Conservation (phyloP, 805 yeast species). For the Spathaspora sp. region DNA sequence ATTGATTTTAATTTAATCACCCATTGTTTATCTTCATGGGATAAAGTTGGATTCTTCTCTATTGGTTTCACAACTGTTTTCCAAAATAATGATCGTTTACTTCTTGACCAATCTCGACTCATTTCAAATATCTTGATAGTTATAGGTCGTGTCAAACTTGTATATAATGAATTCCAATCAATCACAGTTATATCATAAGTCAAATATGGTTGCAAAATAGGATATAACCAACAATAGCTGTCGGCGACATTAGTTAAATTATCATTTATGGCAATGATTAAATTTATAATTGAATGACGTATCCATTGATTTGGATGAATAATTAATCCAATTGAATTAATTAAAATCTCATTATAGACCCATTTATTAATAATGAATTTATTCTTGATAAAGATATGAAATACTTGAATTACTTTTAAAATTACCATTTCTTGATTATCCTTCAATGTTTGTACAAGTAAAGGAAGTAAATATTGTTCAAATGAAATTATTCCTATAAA, state of each 20-base stretch:
- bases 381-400: constrained; percentile 26
- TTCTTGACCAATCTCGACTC: constrained; percentile 67
- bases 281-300: constrained; percentile 59
- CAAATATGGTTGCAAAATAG: constrained; percentile 71
- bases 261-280: constrained; percentile 59
- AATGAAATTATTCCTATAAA: constrained; percentile 78
- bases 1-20: constrained; percentile 63
- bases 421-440: constrained; percentile 85
- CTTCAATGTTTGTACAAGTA: constrained; percentile 74
- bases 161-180: constrained; percentile 60
- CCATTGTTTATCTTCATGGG: constrained; percentile 70
- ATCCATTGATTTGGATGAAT: constrained; percentile 89
- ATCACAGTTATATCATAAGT: constrained; percentile 72
- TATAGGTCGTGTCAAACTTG: constrained; percentile 66
- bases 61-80: not conserved
- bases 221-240: constrained; percentile 76
- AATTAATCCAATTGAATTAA: constrained; percentile 47
- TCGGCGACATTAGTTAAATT: constrained; percentile 68
- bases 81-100: constrained; percentile 75
- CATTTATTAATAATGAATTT: constrained; percentile 29
- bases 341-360: constrained; percentile 33
- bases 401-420: constrained; percentile 54
- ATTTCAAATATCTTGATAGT: constrained; percentile 61
- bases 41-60: constrained; percentile 21
- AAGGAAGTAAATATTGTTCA: constrained; percentile 85